These are phyloP conservation scores for Sugiyamaella japonica DNA, from an alignment of 1,139 yeast species.

Conservation along the genomic window DNA sequence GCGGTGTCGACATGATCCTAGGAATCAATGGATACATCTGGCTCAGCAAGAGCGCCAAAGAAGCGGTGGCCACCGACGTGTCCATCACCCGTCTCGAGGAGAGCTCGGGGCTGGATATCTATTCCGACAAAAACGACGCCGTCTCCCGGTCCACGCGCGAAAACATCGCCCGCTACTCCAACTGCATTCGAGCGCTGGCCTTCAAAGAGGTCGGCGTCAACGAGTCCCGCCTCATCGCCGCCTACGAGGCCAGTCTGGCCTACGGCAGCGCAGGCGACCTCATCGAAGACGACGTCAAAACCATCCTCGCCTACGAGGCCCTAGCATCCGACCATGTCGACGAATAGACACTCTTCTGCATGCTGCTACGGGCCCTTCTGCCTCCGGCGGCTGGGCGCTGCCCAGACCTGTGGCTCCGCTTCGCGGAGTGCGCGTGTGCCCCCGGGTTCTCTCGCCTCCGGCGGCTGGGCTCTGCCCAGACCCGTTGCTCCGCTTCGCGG, in stretches of 20 bases:
- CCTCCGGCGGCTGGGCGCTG: background rate
- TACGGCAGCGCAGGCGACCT: conserved; percentile 71
- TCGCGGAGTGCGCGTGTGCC: background rate
- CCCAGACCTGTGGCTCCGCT: conserved; percentile 6
- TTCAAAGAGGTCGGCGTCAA: conserved; percentile 83
- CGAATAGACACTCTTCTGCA: conserved; percentile 2
- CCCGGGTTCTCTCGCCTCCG: conserved; percentile 1
- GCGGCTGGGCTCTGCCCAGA: conserved; percentile 3
- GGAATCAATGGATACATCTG: conserved; percentile 96
- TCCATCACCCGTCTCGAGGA: conserved; percentile 83
- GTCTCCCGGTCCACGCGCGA: conserved; percentile 62
- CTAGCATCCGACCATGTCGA: conserved; percentile 42
- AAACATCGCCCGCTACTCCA: conserved; percentile 80
- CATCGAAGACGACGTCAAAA: conserved; percentile 74
- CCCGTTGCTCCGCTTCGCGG: conserved; percentile 4
- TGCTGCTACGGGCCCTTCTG: background rate
- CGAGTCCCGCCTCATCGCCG: conserved; percentile 73
- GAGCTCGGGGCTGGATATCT: conserved; percentile 93
- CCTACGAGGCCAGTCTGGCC: conserved; percentile 87
- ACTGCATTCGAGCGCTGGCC: conserved; percentile 78
- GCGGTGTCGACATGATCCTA: conserved; percentile 81
- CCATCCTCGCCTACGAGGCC: conserved; percentile 69
- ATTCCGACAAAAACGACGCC: conserved; percentile 82
- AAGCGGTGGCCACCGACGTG: conserved; percentile 35
- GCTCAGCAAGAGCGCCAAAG: conserved; percentile 70